Evolutionary conservation across 202 grass and related monocot species (phyloP).

Genomic region (Tripidium arundinaceum): DNA sequence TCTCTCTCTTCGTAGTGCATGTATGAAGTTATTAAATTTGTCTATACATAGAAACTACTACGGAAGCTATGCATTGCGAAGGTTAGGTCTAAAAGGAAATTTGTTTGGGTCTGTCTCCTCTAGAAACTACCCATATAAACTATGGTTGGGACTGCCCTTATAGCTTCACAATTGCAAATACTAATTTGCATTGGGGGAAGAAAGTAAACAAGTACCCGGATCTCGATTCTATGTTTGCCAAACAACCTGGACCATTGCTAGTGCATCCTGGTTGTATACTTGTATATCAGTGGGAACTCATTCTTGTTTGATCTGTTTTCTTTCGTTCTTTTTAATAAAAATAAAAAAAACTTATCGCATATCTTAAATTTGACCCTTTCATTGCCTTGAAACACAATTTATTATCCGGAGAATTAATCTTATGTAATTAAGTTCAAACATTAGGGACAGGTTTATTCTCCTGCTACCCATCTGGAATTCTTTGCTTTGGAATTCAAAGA

Average conservation of each 20-base stretch:
- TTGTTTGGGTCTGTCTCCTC: background rate
- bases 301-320: background rate
- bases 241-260: background rate
- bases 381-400: background rate
- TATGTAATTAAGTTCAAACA: background rate
- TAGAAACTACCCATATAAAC: no score
- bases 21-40: background rate
- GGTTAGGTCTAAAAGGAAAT: background rate
- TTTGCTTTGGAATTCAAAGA: background rate
- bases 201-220: background rate
- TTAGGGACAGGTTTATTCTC: background rate
- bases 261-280: background rate
- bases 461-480: background rate
- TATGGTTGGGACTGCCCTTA: background rate
- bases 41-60: background rate
- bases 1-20: no score
- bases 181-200: no score
- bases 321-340: background rate
- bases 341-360: background rate
- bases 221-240: background rate
- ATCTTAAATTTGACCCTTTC: background rate
- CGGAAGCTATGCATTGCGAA: background rate
- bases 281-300: background rate
- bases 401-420: background rate
- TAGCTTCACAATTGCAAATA: background rate